phyloP scores from a whole-genome alignment of 2,329 filamentous ascomycete species.

The Epichloe bromicola region DNA sequence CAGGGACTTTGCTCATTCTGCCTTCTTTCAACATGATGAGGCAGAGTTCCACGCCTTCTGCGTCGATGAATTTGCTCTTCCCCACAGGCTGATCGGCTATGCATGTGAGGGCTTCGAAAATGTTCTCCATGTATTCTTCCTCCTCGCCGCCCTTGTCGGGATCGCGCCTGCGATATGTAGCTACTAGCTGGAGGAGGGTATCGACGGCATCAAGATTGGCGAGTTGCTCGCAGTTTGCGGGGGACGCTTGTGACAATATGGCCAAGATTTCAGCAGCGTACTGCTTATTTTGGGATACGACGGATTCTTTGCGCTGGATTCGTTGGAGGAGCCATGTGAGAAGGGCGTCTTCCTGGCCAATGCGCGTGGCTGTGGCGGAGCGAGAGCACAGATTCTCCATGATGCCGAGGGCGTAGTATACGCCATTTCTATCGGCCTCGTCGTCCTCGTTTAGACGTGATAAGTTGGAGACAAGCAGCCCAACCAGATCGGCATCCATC shows the following conservation, averaged over 20 bases:
- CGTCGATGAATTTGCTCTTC: constrained; percentile 72
- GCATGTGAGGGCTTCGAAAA: constrained; percentile 79
- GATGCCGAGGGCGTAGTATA: constrained; percentile 75
- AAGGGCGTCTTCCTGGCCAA: constrained; percentile 56
- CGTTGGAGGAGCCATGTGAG: constrained; percentile 67
- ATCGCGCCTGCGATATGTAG: constrained; percentile 74
- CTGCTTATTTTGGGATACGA: constrained; percentile 81
- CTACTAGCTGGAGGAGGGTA: constrained; percentile 66
- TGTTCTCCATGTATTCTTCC: constrained; percentile 87
- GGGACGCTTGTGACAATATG: constrained; percentile 70
- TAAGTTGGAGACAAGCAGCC: constrained; percentile 66
- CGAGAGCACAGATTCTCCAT: constrained; percentile 78
- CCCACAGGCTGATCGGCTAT: constrained; percentile 62
- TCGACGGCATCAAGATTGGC: constrained; percentile 62
- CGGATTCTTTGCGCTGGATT: constrained; percentile 54
- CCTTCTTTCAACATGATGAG: constrained; percentile 87
- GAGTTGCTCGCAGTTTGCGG: constrained; percentile 50
- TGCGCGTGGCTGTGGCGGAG: constrained; percentile 51
- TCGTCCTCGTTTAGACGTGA: constrained; percentile 63
- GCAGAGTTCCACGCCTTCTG: constrained; percentile 82
- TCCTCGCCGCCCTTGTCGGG: constrained; percentile 77
- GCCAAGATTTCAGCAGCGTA: constrained; percentile 87
- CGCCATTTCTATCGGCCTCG: constrained; percentile 62
- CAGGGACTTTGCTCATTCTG: constrained; percentile 66
- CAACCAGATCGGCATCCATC: constrained; percentile 57